A percentile compares a stretch with the other conserved stretches of the same genome.
Evolutionary conservation across 2,329 filamentous ascomycete genomes (phyloP).

Genomic region (Verticillium nonalfalfae): DNA sequence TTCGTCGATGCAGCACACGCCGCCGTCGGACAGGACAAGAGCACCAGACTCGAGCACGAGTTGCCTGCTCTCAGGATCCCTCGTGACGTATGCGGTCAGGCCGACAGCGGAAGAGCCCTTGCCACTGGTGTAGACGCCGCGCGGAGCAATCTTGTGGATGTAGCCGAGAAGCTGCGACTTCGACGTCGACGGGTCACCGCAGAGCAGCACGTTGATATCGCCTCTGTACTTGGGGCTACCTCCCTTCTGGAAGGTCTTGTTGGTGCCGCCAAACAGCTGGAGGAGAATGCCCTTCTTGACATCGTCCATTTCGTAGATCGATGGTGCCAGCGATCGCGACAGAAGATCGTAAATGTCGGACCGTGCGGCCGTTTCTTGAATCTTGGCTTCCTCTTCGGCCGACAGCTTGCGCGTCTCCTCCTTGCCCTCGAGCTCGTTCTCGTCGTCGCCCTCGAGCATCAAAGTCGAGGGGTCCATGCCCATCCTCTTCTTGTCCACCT

Average conservation of each 20-base stretch:
- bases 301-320: slow-evolving; percentile 96
- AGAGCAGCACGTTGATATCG: slow-evolving; percentile 95
- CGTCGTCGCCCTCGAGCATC: slow-evolving; percentile 65
- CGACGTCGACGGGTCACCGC: slow-evolving; percentile 91
- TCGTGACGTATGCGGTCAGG: slow-evolving; percentile 75
- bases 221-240: slow-evolving; percentile 93
- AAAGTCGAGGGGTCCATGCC: slow-evolving; percentile 87
- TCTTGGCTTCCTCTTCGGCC: slow-evolving; percentile 84
- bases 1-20: slow-evolving; percentile 80
- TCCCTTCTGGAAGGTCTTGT: slow-evolving; percentile 96
- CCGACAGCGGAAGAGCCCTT: slow-evolving; percentile 77
- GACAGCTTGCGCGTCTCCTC: slow-evolving; percentile 80
- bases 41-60: slow-evolving; percentile 76
- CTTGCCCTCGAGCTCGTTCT: slow-evolving; percentile 61
- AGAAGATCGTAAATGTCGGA: slow-evolving; percentile 91
- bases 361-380: slow-evolving; percentile 71
- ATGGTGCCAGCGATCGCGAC: slow-evolving; percentile 83
- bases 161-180: slow-evolving; percentile 95
- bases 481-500: slow-evolving; percentile 91
- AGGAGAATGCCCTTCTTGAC: slow-evolving; percentile 98
- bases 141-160: slow-evolving; percentile 94
- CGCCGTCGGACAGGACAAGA: slow-evolving; percentile 72
- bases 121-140: slow-evolving; percentile 75
- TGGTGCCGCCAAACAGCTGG: slow-evolving; percentile 94
- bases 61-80: slow-evolving; percentile 73